phyloP scores from a whole-genome alignment of 345 rosid genomes.

The Eucalyptus erythrocorys region DNA sequence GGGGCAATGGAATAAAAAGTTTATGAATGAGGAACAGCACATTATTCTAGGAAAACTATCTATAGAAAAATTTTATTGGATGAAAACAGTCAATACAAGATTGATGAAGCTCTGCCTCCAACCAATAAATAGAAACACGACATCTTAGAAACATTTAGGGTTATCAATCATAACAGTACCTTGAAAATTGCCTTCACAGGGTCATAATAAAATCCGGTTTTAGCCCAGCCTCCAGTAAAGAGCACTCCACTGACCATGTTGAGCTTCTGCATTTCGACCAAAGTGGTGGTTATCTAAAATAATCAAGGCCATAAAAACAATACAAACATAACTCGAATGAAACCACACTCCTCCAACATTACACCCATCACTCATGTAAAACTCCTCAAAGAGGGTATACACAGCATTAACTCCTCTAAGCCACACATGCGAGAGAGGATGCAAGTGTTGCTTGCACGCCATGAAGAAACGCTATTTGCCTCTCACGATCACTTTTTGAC shows the following conservation, averaged over 20 bases:
- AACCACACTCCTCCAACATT: background rate
- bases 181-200: conserved; percentile 33
- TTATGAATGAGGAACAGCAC: background rate
- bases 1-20: background rate
- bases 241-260: conserved; percentile 79
- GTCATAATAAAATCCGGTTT: conserved; percentile 57
- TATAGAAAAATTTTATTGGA: background rate
- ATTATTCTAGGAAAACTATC: background rate
- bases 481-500: background rate
- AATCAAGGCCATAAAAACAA: background rate
- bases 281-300: background rate
- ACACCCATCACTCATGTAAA: background rate
- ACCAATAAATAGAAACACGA: background rate
- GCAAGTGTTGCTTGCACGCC: background rate
- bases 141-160: background rate
- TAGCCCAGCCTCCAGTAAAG: conserved; percentile 93
- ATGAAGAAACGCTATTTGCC: background rate
- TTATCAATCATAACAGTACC: conserved; percentile 10
- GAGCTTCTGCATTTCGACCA: conserved; percentile 46
- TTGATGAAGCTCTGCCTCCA: background rate
- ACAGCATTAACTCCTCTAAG: background rate
- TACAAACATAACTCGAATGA: background rate
- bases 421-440: background rate
- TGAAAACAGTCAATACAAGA: background rate
- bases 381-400: background rate